Evolutionary conservation across 2,329 filamentous ascomycete genomes (phyloP).

Genomic region (Fusarium tuaranense): DNA sequence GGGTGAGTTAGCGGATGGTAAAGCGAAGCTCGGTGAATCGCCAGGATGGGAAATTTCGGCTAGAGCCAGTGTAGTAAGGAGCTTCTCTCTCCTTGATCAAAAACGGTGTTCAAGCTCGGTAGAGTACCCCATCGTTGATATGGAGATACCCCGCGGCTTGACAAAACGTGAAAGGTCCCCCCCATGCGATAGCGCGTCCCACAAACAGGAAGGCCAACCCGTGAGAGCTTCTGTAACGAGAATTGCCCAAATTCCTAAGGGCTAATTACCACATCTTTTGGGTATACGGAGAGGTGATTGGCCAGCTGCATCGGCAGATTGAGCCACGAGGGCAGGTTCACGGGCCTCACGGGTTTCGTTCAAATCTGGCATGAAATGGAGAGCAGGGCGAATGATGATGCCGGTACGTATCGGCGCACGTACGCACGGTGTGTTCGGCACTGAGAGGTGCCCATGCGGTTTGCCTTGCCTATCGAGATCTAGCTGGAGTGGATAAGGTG

Average conservation of each 20-base stretch:
- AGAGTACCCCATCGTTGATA: slow-evolving; percentile 23
- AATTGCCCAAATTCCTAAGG: background rate
- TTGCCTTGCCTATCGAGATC: slow-evolving; percentile 26
- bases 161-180: background rate
- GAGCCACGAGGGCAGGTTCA: slow-evolving; percentile 5
- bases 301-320: background rate
- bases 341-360: background rate
- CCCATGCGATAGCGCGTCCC: slow-evolving; percentile 6
- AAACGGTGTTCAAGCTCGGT: background rate
- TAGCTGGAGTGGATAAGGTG: slow-evolving; percentile 15
- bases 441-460: background rate
- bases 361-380: slow-evolving; percentile 7
- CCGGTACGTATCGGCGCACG: slow-evolving; percentile 18
- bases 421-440: slow-evolving; percentile 14
- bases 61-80: slow-evolving; percentile 10
- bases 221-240: slow-evolving; percentile 9
- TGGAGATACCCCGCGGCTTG: slow-evolving; percentile 25
- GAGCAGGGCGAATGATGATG: slow-evolving; percentile 3
- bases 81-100: background rate
- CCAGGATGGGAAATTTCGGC: slow-evolving; percentile 7
- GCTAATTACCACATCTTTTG: slow-evolving; percentile 11
- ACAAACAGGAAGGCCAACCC: slow-evolving; percentile 35
- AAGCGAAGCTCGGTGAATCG: slow-evolving; percentile 24
- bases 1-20: slow-evolving; percentile 16
- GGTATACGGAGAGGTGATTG: slow-evolving; percentile 8